phyloP scores from a whole-genome alignment of 2,329 filamentous ascomycete genomes.

The Albophoma yamanashiensis region DNA sequence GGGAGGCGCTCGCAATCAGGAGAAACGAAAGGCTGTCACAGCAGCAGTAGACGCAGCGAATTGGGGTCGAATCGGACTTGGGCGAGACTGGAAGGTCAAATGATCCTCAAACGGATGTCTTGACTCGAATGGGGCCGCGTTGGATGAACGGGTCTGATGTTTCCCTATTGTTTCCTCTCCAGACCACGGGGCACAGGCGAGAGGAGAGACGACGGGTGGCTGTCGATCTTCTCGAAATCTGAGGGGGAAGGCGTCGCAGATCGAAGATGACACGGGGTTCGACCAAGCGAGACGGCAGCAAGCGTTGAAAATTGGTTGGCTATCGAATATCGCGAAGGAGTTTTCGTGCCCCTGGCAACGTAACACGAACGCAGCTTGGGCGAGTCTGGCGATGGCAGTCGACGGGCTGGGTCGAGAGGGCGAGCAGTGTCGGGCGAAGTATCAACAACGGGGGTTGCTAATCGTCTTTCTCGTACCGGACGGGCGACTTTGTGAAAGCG shows the following conservation, averaged over 20 bases:
- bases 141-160: neutral
- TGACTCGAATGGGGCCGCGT: neutral
- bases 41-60: neutral
- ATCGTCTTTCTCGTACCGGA: neutral
- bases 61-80: neutral
- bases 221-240: neutral
- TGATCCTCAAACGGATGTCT: neutral
- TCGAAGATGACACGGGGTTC: neutral
- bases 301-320: neutral
- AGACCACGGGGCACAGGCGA: neutral
- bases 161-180: neutral
- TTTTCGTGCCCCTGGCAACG: neutral
- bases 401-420: neutral
- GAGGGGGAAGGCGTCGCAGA: neutral
- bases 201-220: neutral
- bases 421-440: neutral
- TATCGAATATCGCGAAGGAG: neutral
- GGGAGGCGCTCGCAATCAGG: neutral
- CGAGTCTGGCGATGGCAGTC: neutral
- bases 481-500: neutral
- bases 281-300: neutral
- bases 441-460: neutral
- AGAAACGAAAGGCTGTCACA: neutral
- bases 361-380: neutral
- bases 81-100: neutral